Percentiles rank a stretch among this genome's conserved stretches.
These are phyloP conservation scores for Thyridium curvatum DNA, from an alignment of 2,329 filamentous ascomycete species.

Conservation along the genomic window DNA sequence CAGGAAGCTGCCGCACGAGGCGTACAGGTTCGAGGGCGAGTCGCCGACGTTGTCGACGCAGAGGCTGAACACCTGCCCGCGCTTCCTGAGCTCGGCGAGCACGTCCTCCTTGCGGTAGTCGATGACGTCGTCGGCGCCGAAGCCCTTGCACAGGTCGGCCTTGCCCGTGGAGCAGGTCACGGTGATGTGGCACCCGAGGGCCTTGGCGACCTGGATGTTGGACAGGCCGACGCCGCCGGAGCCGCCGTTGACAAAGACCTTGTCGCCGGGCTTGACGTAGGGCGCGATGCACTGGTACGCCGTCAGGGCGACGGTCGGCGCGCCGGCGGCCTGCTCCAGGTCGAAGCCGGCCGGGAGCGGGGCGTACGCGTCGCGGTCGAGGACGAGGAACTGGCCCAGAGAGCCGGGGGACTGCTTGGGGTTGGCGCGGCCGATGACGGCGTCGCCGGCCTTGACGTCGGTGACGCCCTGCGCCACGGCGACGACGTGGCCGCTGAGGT, in stretches of 20 bases:
- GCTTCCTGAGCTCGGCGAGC: conserved; percentile 33
- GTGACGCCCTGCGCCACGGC: conserved; percentile 20
- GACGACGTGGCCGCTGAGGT: conserved; percentile 40
- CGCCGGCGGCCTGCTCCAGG: conserved; percentile 30
- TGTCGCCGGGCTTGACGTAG: conserved; percentile 39
- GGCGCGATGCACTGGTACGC: conserved; percentile 41
- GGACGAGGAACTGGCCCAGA: conserved; percentile 26
- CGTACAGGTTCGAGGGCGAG: conserved; percentile 43
- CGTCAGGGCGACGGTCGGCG: conserved; percentile 39
- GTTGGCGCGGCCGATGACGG: conserved; percentile 40
- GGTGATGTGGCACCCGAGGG: conserved; percentile 51
- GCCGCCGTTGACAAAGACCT: conserved; percentile 59
- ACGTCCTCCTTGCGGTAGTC: conserved; percentile 51
- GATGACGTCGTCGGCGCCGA: conserved; percentile 59
- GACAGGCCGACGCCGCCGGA: conserved; percentile 56
- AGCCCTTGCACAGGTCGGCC: conserved; percentile 43
- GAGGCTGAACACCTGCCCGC: conserved; percentile 41
- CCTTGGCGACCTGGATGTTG: conserved; percentile 58
- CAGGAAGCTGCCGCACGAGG: conserved; percentile 43
- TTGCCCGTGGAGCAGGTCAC: conserved; percentile 53
- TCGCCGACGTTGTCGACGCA: conserved; percentile 52
- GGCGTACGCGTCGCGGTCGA: conserved; percentile 20
- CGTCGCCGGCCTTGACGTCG: conserved; percentile 27
- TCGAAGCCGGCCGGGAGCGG: conserved; percentile 34
- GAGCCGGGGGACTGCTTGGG: conserved; percentile 25